Evolutionary conservation across 2,329 filamentous ascomycete genomes (phyloP), one percentile per base, ranked within the genome.

Genomic region (Alternaria dauci): DNA sequence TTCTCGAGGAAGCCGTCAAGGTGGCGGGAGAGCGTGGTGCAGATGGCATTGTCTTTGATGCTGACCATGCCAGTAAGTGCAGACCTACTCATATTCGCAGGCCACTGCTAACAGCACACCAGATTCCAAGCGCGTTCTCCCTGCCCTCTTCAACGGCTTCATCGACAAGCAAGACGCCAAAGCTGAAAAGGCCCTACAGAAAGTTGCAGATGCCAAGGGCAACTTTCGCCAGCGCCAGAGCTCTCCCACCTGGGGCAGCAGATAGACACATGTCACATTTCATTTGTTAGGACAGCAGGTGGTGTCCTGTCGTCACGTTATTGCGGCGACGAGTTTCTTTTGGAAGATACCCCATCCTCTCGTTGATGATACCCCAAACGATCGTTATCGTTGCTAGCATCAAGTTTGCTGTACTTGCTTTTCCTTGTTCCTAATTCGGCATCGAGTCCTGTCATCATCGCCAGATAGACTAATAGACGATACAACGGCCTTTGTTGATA

Each of bases 1-100:
- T 97, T 70, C 82, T 97, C 48, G 86, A 90, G 67, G 90, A 91
- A 68, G 92, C 91, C 2, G 88, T 94, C 2, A 84, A 84, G 58
- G 76, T 90, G 55, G 89, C 90, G 61, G 86, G 86, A 68, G 88
- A 89, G 77, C 86, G 85, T 71, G 90, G 90, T 59, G 91, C 91
- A 42, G 86, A 86, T 59, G 88, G 88, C 59, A 82, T 94, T 52
- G 87, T 89, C 2, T 96, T 96, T 76, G 91, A 90, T 7, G 81
- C 84, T 53, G 87, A 91, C 66, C 93, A 96, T 81, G 92, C 91
- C 44, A 93, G 94, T 84, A 88, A 77, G 82, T 82, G 51, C 42
- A 46, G 6, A 23, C 5, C 34, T 12, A 11, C 36, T 52, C 8
- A n/a, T 28, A n/a, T 36, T n/a, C 36, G n/a, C 11, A 11, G 8